These are phyloP conservation scores for Amniculicola lignicola DNA, from an alignment of 495 filamentous ascomycete species.

Conservation along the genomic window DNA sequence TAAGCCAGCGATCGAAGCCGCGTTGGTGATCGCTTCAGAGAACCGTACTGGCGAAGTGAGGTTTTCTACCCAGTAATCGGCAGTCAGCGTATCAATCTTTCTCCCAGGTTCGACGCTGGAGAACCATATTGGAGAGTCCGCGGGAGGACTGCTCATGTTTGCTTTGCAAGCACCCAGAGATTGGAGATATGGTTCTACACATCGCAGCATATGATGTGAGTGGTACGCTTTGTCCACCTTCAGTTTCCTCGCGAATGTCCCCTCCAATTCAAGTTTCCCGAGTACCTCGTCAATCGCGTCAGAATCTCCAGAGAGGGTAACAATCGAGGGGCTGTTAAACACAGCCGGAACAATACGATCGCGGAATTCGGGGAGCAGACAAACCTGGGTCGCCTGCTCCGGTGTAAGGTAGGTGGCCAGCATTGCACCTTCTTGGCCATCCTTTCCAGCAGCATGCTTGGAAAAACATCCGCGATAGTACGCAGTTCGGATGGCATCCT, in stretches of 20 bases:
- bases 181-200: not conserved
- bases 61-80: conserved; percentile 28
- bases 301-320: conserved; percentile 21
- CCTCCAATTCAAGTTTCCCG: not conserved
- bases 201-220: conserved; percentile 15
- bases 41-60: conserved; percentile 17
- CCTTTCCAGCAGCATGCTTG: not conserved
- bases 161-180: not conserved
- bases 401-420: not conserved
- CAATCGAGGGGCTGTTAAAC: conserved; percentile 3
- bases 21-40: conserved; percentile 9
- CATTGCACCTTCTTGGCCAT: conserved; percentile 4
- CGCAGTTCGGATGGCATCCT: conserved; percentile 9
- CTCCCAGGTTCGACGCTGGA: not conserved
- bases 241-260: not conserved
- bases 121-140: not conserved
- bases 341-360: not conserved
- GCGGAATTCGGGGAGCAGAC: not conserved
- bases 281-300: not conserved
- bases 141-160: not conserved
- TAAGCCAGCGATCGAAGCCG: not conserved
- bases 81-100: not conserved
- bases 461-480: conserved; percentile 12
- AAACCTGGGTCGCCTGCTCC: not conserved
- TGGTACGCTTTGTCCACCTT: conserved; percentile 28